Base-by-base conservation (phyloP, 306 rosid species). In the Trichosanthes truncata region DNA sequence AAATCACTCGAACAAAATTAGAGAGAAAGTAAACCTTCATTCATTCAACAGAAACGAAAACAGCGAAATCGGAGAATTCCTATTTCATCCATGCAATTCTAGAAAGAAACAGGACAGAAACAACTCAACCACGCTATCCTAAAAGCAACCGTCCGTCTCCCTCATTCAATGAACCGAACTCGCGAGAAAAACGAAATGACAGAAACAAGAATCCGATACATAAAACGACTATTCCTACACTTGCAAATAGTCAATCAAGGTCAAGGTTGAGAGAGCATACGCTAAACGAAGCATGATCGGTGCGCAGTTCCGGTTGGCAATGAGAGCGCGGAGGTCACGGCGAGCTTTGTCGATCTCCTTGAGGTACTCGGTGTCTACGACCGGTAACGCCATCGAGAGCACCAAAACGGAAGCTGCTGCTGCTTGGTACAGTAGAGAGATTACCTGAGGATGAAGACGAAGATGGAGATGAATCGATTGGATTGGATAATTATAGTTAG, bases 201-300 rank as follows among this genome's bases (percentile, higher is more conserved):
- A 71, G 33, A 72, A 21, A 7, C 6, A 69, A 43, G 20, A 74
- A 74, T 10, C 9, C 73, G 48, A 78, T 23, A 13, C 56, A 17
- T 15, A 48, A n/a, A 73, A 46, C 76, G 55, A 46, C 0, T 6
- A 48, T 15, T 48, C 21, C 6, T 7, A 46, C 6, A 17, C 0
- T 66, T 49, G 69, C 14, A 66, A 80, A 52, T 1, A 77, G 77
- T 78, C 53, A 77, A 38, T 18, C 29, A 68, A 38, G 8, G 60
- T 72, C 14, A 73, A 73, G 25, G 21, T 25, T 61, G 74, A 72
- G 82, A 81, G 69, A 57, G 79, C 6, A 26, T 88, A 95, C 96
- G 97, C 97, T 23, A 92, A 69, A 48, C 99, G 97, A 83, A 95
- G 96, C 99, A 95, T 92, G 82, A 95, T 68, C 11, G 97, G 97